Percentiles rank a stretch among this genome's conserved stretches.
Evolutionary conservation across 2,329 filamentous ascomycete species (phyloP).

Genomic region (Penicillium griseofulvum): DNA sequence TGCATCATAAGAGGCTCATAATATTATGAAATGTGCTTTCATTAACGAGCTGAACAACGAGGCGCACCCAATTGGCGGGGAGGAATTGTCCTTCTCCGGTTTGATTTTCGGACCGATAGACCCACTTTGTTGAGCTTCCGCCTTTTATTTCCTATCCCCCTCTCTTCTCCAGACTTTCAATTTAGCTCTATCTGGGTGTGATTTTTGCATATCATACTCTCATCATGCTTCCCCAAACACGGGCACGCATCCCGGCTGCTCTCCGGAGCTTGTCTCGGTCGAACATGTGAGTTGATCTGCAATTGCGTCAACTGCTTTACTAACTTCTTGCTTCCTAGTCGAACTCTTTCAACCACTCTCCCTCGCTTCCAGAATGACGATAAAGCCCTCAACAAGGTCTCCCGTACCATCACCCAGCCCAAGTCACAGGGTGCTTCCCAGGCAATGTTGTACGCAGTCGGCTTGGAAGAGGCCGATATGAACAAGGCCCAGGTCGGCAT

Average conservation of each 20-base stretch:
- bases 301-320: slow-evolving; percentile 1
- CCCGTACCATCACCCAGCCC: slow-evolving; percentile 83
- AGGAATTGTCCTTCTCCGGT: slow-evolving; percentile 2
- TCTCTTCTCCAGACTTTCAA: slow-evolving; percentile 13
- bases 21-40: background rate
- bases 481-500: slow-evolving; percentile 97
- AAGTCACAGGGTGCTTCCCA: slow-evolving; percentile 98
- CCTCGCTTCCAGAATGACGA: slow-evolving; percentile 49
- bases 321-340: slow-evolving; percentile 24
- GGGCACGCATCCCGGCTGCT: slow-evolving; percentile 28
- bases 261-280: slow-evolving; percentile 25
- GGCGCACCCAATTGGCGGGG: slow-evolving; percentile 15
- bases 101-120: background rate
- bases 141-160: slow-evolving; percentile 20
- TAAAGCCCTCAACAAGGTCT: slow-evolving; percentile 74
- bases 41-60: slow-evolving; percentile 5
- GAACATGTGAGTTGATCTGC: slow-evolving; percentile 12
- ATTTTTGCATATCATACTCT: slow-evolving; percentile 11
- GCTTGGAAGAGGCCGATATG: slow-evolving; percentile 81
- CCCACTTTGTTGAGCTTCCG: slow-evolving; percentile 9
- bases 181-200: slow-evolving; percentile 6
- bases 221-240: slow-evolving; percentile 24
- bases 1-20: background rate
- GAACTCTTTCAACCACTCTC: slow-evolving; percentile 45
- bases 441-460: slow-evolving; percentile 97